These are phyloP conservation scores for Ustilago bromivora DNA, from an alignment of 1,284 basidiomycete species.

Conservation along the genomic window DNA sequence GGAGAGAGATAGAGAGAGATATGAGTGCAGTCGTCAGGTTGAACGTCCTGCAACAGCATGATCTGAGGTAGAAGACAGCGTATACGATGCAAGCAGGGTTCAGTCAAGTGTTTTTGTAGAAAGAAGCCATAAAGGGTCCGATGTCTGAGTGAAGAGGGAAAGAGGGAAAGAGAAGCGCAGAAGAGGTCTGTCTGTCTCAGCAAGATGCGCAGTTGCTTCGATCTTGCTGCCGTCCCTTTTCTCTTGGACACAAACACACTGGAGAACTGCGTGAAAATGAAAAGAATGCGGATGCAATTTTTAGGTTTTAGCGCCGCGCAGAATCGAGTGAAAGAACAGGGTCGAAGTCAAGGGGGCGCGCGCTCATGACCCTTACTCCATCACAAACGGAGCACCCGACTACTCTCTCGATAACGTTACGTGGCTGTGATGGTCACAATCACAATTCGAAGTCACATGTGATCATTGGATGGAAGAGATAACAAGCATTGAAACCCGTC, in stretches of 20 bases:
- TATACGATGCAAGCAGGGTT: neutral
- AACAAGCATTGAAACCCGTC: neutral
- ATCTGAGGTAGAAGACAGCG: neutral
- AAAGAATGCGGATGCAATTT: conserved; percentile 6
- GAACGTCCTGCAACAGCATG: neutral
- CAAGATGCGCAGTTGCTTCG: conserved; percentile 14
- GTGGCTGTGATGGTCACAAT: neutral
- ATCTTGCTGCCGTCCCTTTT: conserved; percentile 14
- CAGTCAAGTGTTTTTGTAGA: neutral
- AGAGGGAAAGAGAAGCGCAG: neutral
- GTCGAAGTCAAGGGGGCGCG: neutral
- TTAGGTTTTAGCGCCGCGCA: conserved; percentile 3
- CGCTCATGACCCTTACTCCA: neutral
- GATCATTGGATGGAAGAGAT: neutral
- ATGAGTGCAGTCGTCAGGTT: neutral
- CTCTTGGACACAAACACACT: conserved; percentile 1
- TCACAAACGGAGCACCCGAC: neutral
- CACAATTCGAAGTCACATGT: neutral
- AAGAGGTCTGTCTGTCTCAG: neutral
- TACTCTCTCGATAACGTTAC: neutral
- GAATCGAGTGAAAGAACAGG: neutral
- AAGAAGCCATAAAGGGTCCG: conserved; percentile 4
- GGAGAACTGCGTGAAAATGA: conserved; percentile 8
- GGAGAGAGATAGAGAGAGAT: neutral
- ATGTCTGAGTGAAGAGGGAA: neutral